A percentile compares a stretch with the other conserved stretches of the same genome.
Conservation (phyloP, 2,329 filamentous ascomycete genomes). For the Ploettnerulaceae sp. region DNA sequence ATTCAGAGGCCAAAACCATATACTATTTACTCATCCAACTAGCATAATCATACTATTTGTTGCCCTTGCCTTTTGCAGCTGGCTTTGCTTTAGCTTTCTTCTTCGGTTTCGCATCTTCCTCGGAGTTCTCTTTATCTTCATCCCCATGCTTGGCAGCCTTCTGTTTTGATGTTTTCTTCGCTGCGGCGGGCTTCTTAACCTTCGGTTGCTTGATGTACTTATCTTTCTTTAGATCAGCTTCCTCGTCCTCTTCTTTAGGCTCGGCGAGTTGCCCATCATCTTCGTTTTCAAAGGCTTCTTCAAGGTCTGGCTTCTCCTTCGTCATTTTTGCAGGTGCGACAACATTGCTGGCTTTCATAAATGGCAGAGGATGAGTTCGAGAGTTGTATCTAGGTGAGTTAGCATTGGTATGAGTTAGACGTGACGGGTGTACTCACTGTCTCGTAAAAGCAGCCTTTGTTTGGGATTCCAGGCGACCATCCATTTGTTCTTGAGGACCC, state of each 20-base stretch:
- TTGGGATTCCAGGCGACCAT: constrained; percentile 73
- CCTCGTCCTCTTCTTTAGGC: constrained; percentile 62
- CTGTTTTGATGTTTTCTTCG: constrained; percentile 45
- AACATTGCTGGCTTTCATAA: constrained; percentile 87
- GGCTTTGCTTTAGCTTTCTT: constrained; percentile 21
- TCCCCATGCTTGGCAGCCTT: constrained; percentile 23
- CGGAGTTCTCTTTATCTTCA: constrained; percentile 23
- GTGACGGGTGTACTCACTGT: constrained; percentile 52
- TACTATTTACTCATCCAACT: neutral
- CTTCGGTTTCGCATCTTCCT: constrained; percentile 28
- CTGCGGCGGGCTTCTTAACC: constrained; percentile 53
- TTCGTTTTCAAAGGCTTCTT: constrained; percentile 92
- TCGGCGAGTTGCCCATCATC: constrained; percentile 48
- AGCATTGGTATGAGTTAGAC: neutral
- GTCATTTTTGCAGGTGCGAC: constrained; percentile 64
- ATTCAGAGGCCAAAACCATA: neutral
- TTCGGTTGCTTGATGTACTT: constrained; percentile 95
- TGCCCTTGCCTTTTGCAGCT: constrained; percentile 27
- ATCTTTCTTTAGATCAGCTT: constrained; percentile 84
- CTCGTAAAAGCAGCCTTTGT: constrained; percentile 88
- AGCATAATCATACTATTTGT: constrained; percentile 18
- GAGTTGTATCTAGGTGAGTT: constrained; percentile 65
- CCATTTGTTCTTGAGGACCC: constrained; percentile 72
- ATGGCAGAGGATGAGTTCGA: constrained; percentile 83
- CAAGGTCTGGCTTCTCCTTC: constrained; percentile 82